Evolutionary conservation across 305 asterid species (phyloP), one percentile per base, ranked within the genome.

Genomic region (Nicotiana rustica): DNA sequence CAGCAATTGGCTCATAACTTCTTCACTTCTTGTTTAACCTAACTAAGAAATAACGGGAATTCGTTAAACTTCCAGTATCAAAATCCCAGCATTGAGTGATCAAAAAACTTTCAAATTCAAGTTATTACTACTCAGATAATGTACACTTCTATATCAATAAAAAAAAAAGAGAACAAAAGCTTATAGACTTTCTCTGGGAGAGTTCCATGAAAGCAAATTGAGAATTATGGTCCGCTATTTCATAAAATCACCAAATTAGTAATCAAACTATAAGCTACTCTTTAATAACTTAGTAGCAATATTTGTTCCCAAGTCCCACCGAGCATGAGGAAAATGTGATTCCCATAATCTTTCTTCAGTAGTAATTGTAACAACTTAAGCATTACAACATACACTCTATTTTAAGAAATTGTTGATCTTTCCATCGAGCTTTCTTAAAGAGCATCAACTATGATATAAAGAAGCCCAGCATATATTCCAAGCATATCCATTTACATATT

Each of bases 41-140:
- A 15, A 67, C 12, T 67, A 67, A 67, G 55, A 67, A 67, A 35
- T 67, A 67, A 67, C 17, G 12, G 55, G 31, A 68, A 68, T 36
- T 36, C 76, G n/a, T 3, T 68, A 68, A 0, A 68, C 2, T 68
- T 68, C 55, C 55, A 35, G 18, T 36, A 36, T 68, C 76, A 68
- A 35, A 68, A 4, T 5, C 35, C 76, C 76, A 68, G 13, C 55
- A 68, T 36, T 36, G 38, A 36, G 55, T 5, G 4, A 36, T 68
- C 17, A 36, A 68, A 15, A 36, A 36, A 17, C 55, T 68, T 68
- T n/a, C 76, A 68, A 68, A 44, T 36, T 68, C 76, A 36, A 36
- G 38, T 35, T 68, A 36, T 52, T 8, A 36, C 4, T 1, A 17
- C 76, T 36, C 76, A 1, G 31, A 18, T 35, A 35, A 29, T n/a